Base-by-base conservation (phyloP, 371 early-diverging fungal genomes). In the Lichtheimia ramosa region DNA sequence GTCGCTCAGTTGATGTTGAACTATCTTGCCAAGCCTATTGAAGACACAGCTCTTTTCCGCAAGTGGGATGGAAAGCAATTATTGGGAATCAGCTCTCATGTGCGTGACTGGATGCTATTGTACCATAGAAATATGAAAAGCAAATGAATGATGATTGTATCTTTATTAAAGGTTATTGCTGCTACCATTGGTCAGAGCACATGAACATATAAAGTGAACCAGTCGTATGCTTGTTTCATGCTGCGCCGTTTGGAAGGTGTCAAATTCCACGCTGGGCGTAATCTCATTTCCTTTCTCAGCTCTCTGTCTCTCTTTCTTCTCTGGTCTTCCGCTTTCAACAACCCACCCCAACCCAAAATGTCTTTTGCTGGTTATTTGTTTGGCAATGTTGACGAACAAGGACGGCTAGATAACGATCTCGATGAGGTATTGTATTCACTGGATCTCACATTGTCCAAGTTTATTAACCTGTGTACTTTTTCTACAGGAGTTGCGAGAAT, bases 371-470 rank as follows among this genome's bases (percentile, higher is more conserved):
- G 88, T 23, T 92, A 87, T 66, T 79, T 94, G 43, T 94, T 93
- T 76, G 96, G 96, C 43, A 95, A 95, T 74, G 89, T 94, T 10
- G 93, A 94, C 73, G 88, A 91, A 57, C 82, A 86, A 58, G 96
- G 96, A 40, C 79, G 84, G 21, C 79, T 94, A 14, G 93, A 93
- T 12, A 74, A 61, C 16, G 85, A 88, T 60, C 63, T 87, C 39
- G 84, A 79, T 40, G 87, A 88, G 62, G 83, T 90, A 69, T 20
- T 8, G 18, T 48, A 40, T 16, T n/a, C n/a, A 46, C n/a, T 46
- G 2, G 21, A 46, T 21, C 46, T 10, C 10, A 8, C 34, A 34
- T 34, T 34, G 34, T 34, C 8, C 6, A 34, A 8, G 34, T 8
- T 8, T 34, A 34, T 8, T 34, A 34, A 53, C 25, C 3, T 51